phyloP scores from a whole-genome alignment of 768 basidiomycete genomes.

The Naganishia friedmannii region DNA sequence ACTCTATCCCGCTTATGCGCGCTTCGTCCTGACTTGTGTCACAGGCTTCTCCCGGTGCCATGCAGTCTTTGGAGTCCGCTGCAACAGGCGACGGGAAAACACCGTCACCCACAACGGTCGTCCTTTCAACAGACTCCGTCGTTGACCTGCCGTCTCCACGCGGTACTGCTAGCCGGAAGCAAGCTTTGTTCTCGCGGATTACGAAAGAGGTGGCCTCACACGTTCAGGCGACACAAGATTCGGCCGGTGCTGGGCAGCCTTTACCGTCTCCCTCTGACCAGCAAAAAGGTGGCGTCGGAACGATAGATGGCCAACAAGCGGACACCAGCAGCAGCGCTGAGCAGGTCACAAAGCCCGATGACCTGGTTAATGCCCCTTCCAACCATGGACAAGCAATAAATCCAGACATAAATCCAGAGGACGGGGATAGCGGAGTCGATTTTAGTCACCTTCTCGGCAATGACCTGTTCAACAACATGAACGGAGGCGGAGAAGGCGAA shows the following conservation, averaged over 20 bases:
- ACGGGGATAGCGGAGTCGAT: slow-evolving; percentile 4
- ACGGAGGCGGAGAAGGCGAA: slow-evolving; percentile 14
- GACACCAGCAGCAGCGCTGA: not conserved
- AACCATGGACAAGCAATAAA: not conserved
- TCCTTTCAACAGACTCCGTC: not conserved
- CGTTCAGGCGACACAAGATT: not conserved
- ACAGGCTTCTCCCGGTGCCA: slow-evolving; percentile 1
- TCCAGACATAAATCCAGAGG: slow-evolving; percentile 3
- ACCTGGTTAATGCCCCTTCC: not conserved
- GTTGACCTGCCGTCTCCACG: not conserved
- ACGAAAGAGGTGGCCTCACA: not conserved
- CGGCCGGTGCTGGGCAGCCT: not conserved
- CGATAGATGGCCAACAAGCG: not conserved
- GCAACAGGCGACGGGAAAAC: not conserved
- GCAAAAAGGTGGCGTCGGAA: not conserved
- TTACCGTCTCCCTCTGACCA: not conserved
- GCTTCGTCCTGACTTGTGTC: not conserved
- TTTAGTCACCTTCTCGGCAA: slow-evolving; percentile 24
- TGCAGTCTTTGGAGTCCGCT: not conserved
- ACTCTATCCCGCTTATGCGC: too few species aligned
- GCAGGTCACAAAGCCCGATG: not conserved
- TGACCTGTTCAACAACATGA: slow-evolving; percentile 17
- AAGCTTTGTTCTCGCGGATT: not conserved
- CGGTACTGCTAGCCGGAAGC: not conserved
- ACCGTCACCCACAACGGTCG: not conserved